phyloP scores from a whole-genome alignment of 768 basidiomycete genomes.

The Suillus occidentalis region DNA sequence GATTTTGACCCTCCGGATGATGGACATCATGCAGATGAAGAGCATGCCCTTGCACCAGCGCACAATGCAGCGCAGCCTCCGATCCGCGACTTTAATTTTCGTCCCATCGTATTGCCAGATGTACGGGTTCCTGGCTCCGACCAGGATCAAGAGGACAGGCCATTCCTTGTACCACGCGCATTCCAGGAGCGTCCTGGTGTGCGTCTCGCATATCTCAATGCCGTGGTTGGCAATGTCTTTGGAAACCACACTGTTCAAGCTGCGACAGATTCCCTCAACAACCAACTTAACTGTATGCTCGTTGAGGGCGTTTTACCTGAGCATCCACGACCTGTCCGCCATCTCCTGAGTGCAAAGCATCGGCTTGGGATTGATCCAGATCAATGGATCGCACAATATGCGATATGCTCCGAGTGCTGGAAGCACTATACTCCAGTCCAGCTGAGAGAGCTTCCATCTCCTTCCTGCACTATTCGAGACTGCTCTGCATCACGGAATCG shows the following conservation, averaged over 20 bases:
- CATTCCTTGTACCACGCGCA: not conserved
- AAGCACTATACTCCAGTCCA: not conserved
- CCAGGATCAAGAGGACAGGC: not conserved
- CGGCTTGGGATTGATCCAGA: not conserved
- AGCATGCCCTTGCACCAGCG: too few relatives aligned
- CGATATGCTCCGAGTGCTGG: not conserved
- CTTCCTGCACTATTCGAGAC: not conserved
- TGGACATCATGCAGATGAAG: too few relatives aligned
- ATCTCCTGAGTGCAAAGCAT: not conserved
- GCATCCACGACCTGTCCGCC: not conserved
- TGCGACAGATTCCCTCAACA: conserved; percentile 8
- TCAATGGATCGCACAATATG: not conserved
- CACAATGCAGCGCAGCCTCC: too few relatives aligned
- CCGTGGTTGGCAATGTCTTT: conserved; percentile 15
- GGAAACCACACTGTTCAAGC: conserved; percentile 11
- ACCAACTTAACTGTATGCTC: not conserved
- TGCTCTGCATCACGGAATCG: too few relatives aligned
- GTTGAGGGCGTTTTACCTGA: not conserved
- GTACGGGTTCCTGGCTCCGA: not conserved
- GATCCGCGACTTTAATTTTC: not conserved
- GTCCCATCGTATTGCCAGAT: not conserved
- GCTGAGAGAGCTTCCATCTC: not conserved
- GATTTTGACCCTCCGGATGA: too few relatives aligned
- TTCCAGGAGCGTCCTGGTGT: conserved; percentile 10
- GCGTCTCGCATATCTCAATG: conserved; percentile 3